Evolutionary conservation across 2,329 filamentous ascomycete genomes (phyloP), one percentile per base, ranked within the genome.

Genomic region (Hymenoscyphus salicellus): DNA sequence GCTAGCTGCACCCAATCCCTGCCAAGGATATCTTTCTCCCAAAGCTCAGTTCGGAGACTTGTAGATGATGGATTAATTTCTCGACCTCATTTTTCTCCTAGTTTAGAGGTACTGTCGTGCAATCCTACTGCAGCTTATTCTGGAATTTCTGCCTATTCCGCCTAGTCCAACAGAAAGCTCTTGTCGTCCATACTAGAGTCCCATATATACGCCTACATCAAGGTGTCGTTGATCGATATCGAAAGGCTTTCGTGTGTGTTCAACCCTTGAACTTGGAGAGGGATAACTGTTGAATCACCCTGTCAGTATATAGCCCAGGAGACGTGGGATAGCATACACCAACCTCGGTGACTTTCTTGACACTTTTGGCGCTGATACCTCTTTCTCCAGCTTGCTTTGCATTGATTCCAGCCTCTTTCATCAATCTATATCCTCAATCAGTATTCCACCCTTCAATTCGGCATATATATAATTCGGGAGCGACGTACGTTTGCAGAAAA

Each of bases 371-470:
- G n/a, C 89, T 89, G 64, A 96, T 82, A 4, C 85, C 85, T 70
- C 86, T 86, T 74, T 95, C 91, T 26, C 90, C 89, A 14, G 85
- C 82, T 75, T 89, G 86, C 73, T 91, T 92, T 59, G 90, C 87
- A 72, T 88, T 85, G 67, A 94, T 94, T 1, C 85, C 83, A 0
- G 92, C 89, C 78, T 95, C 92, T 70, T 90, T 92, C 76, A 96
- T 84, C 61, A 96, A 81, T 55, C 91, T 93, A 58, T 28, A 63
- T 11, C 32, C 17, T 11, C 23, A 30, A 63, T 73, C 55, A 72
- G 70, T 60, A 56, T 41, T 58, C 26, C 11, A 30, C 16, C 41
- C 14, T 49, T 14, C 46, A 10, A 14, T 10, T 23, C n/a, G 46
- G 10, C 7, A 10, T 14, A 26, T 26, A 14, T 1, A 11, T n/a